phyloP scores from a whole-genome alignment of 169 alveolate species.

The Babesia bigemina region DNA sequence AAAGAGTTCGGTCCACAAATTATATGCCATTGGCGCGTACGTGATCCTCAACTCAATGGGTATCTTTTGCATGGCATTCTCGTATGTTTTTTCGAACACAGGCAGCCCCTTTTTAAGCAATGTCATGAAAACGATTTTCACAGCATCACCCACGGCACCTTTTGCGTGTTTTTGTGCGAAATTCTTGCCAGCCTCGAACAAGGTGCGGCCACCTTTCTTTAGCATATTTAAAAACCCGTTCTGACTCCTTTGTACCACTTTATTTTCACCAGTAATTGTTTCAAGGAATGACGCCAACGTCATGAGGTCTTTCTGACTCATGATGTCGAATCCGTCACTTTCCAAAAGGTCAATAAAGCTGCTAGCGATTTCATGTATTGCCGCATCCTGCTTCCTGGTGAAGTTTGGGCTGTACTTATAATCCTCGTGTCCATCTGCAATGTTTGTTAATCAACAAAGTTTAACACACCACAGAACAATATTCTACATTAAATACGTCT shows the following conservation, averaged over 20 bases:
- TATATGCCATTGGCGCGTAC: conserved; percentile 58
- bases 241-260: neutral
- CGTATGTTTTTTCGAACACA: conserved; percentile 34
- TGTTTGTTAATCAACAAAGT: too few relatives aligned
- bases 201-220: conserved; percentile 16
- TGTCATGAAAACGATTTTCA: conserved; percentile 1
- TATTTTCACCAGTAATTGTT: conserved; percentile 2
- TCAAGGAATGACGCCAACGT: conserved; percentile 29
- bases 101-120: conserved; percentile 54
- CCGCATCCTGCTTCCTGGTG: neutral
- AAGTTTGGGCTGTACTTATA: too few relatives aligned
- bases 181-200: conserved; percentile 7
- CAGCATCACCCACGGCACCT: conserved; percentile 14
- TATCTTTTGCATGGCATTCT: conserved; percentile 39
- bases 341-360: conserved; percentile 18
- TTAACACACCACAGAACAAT: too few relatives aligned
- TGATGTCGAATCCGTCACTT: conserved; percentile 17
- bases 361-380: neutral
- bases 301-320: neutral
- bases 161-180: conserved; percentile 26
- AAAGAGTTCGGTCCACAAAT: conserved; percentile 46
- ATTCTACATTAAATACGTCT: too few relatives aligned
- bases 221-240: conserved; percentile 11
- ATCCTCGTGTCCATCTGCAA: too few relatives aligned
- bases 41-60: conserved; percentile 45